Conservation (phyloP, 2,329 filamentous ascomycete species). For the Talaromyces sp. region DNA sequence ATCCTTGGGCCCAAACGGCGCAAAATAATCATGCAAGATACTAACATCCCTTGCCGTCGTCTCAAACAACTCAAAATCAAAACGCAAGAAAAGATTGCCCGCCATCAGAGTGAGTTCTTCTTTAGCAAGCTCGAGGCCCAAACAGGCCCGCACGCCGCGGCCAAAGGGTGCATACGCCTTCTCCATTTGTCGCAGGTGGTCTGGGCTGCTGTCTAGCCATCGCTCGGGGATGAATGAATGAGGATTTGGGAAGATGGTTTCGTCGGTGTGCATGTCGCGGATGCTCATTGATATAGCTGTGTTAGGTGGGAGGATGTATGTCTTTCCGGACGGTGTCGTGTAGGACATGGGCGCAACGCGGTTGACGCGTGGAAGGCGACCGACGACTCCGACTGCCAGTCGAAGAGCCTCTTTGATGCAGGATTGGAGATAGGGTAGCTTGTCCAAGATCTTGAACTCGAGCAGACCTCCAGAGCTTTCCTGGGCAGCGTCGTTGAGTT, state of each 20-base stretch:
- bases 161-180: conserved; percentile 9
- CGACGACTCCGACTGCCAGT: conserved; percentile 21
- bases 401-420: conserved; percentile 25
- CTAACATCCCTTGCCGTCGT: conserved; percentile 9
- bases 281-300: conserved; percentile 15
- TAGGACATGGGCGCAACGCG: conserved; percentile 9
- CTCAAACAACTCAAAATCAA: conserved; percentile 6
- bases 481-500: conserved; percentile 18
- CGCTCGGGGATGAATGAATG: conserved; percentile 23
- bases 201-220: conserved; percentile 16
- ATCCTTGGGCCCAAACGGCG: conserved; percentile 11
- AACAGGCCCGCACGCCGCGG: conserved; percentile 7
- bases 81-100: conserved; percentile 8
- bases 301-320: conserved; percentile 9
- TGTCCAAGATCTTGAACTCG: conserved; percentile 20
- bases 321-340: conserved; percentile 3
- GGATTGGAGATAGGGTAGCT: conserved; percentile 24
- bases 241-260: conserved; percentile 22
- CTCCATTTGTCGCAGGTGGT: conserved; percentile 8
- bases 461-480: background rate
- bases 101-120: conserved; percentile 10
- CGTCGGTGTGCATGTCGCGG: conserved; percentile 21
- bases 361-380: conserved; percentile 21
- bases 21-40: conserved; percentile 12
- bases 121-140: conserved; percentile 11